A percentile compares a stretch with the other conserved stretches of the same genome.
These are phyloP conservation scores for Podaxis carcinomalis DNA, from an alignment of 768 basidiomycete genomes.

Conservation along the genomic window DNA sequence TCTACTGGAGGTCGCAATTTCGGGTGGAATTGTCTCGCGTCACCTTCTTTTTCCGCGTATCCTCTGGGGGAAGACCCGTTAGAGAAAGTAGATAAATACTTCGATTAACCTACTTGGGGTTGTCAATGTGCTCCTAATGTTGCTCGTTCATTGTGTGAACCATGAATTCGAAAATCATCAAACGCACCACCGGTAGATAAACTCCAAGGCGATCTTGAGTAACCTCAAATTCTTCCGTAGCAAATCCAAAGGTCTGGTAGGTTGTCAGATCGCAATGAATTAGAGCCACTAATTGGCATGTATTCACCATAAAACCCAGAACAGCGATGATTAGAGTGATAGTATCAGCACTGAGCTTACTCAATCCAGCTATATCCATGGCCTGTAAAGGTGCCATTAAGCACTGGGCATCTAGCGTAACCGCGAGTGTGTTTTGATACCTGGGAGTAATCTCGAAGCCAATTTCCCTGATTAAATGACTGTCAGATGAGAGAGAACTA, in stretches of 20 bases:
- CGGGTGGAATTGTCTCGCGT: conserved; percentile 67
- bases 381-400: conserved; percentile 31
- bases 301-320: conserved; percentile 50
- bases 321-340: conserved; percentile 56
- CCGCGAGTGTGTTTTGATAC: conserved; percentile 20
- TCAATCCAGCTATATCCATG: conserved; percentile 68
- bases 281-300: background rate
- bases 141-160: background rate
- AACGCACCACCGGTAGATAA: conserved; percentile 63
- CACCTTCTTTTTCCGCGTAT: conserved; percentile 64
- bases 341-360: conserved; percentile 60
- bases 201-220: conserved; percentile 70
- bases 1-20: conserved; percentile 74
- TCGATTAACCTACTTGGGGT: conserved; percentile 49
- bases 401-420: background rate
- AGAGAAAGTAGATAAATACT: background rate
- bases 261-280: background rate
- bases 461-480: conserved; percentile 44
- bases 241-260: conserved; percentile 54
- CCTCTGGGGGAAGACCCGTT: conserved; percentile 35
- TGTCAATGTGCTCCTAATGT: conserved; percentile 68
- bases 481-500: background rate
- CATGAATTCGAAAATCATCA: background rate
- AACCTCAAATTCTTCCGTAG: conserved; percentile 67
- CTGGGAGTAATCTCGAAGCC: conserved; percentile 70